Evolutionary conservation across 2,329 filamentous ascomycete genomes (phyloP).

Genomic region (Hymenoscyphus repandus): DNA sequence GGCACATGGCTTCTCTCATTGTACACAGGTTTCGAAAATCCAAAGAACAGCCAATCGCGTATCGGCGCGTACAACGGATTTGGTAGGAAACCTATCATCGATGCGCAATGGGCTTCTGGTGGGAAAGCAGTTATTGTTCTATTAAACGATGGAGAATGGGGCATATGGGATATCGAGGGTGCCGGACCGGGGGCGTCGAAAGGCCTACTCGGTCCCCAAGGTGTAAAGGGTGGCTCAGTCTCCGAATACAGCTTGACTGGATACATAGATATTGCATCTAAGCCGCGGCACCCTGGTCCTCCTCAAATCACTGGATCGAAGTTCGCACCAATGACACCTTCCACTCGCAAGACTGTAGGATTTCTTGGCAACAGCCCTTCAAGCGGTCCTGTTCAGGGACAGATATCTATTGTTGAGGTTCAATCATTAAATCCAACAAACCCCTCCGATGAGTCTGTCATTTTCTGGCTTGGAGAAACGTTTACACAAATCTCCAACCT

Average conservation of each 20-base stretch:
- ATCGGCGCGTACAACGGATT: constrained; percentile 43
- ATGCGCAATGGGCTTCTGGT: constrained; percentile 56
- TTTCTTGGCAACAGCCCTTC: constrained; percentile 21
- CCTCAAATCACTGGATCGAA: constrained; percentile 37
- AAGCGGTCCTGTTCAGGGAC: constrained; percentile 17
- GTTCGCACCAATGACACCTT: constrained; percentile 61
- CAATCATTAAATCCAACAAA: constrained; percentile 22
- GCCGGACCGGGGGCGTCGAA: constrained; percentile 44
- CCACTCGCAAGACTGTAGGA: constrained; percentile 40
- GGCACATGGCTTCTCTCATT: constrained; percentile 62
- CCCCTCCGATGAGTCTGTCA: constrained; percentile 28
- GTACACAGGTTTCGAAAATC: constrained; percentile 36
- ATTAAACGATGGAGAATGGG: constrained; percentile 61
- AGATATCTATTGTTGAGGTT: constrained; percentile 29
- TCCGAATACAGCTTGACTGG: constrained; percentile 54
- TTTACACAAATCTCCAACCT: constrained; percentile 29
- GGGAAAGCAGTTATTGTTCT: constrained; percentile 55
- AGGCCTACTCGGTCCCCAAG: constrained; percentile 35
- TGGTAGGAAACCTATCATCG: constrained; percentile 54
- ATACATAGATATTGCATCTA: constrained; percentile 51
- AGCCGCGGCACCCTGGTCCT: constrained; percentile 18
- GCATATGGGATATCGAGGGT: constrained; percentile 62
- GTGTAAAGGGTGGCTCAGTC: constrained; percentile 48
- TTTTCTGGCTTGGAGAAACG: constrained; percentile 31
- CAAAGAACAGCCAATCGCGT: constrained; percentile 32